Percentiles rank a stretch among this genome's conserved stretches.
These are phyloP conservation scores for Calonectria crousiana DNA, from an alignment of 2,329 filamentous ascomycete species.

Conservation along the genomic window DNA sequence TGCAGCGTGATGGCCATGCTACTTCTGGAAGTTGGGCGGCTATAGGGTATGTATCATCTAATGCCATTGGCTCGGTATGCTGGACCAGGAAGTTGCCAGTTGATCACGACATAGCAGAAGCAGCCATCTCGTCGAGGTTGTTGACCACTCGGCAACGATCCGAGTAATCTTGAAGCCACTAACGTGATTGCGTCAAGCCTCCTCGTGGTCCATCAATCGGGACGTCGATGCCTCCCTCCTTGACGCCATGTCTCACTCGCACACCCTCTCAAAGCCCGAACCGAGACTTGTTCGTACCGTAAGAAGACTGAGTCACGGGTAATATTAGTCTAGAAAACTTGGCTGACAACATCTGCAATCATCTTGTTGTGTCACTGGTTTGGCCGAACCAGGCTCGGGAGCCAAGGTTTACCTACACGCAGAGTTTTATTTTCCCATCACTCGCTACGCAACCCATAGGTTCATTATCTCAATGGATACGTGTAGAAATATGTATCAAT, in stretches of 20 bases:
- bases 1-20: neutral
- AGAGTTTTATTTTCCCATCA: too few relatives aligned
- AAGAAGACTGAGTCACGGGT: neutral
- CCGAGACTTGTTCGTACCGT: neutral
- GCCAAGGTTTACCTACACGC: too few relatives aligned
- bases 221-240: neutral
- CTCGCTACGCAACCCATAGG: neutral
- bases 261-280: neutral
- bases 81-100: neutral
- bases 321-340: neutral
- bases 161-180: neutral
- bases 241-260: conserved; percentile 6
- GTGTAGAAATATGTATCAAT: neutral
- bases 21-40: conserved; percentile 11
- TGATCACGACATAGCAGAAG: neutral
- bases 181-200: neutral
- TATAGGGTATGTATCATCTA: conserved; percentile 14
- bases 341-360: too few relatives aligned
- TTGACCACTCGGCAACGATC: neutral
- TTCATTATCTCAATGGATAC: neutral
- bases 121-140: neutral
- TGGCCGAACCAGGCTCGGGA: neutral
- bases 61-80: neutral
- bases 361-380: neutral
- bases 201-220: too few relatives aligned